A percentile compares a stretch with the other conserved stretches of the same genome.
Evolutionary conservation across 176 grass and related monocot species (phyloP).

Genomic region (Tillandsia leiboldiana): DNA sequence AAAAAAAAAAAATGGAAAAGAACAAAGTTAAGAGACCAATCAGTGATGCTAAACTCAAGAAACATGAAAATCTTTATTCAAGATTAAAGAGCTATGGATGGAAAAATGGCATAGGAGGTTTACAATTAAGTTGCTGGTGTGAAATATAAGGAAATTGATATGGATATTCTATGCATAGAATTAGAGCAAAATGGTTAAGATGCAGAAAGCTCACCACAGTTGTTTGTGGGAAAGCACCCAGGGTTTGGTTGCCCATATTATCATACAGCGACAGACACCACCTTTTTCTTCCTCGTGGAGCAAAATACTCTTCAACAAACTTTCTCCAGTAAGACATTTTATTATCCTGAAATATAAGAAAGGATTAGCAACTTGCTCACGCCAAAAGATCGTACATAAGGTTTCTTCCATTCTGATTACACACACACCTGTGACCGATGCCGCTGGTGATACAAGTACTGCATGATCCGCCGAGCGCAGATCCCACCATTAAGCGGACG

Average conservation of each 20-base stretch:
- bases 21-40: no score
- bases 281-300: conserved; percentile 72
- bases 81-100: no score
- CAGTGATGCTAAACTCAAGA: no score
- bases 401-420: not conserved
- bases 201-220: conserved; percentile 38
- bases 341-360: conserved; percentile 56
- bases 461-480: conserved; percentile 82
- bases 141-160: no score
- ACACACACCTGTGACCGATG: conserved; percentile 57
- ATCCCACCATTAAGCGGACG: conserved; percentile 52
- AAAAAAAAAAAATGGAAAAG: no score
- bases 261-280: conserved; percentile 92
- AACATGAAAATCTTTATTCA: no score
- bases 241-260: conserved; percentile 54
- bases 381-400: not conserved
- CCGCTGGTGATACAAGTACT: conserved; percentile 91
- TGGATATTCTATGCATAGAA: not conserved
- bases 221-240: conserved; percentile 54
- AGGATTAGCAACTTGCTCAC: not conserved
- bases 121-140: no score
- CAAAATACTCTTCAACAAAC: conserved; percentile 88
- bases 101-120: no score
- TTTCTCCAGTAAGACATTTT: conserved; percentile 89
- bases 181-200: conserved; percentile 1